Evolutionary conservation across 495 filamentous ascomycete genomes (phyloP), one percentile per base, ranked within the genome.

Genomic region (Penicillium silybi): DNA sequence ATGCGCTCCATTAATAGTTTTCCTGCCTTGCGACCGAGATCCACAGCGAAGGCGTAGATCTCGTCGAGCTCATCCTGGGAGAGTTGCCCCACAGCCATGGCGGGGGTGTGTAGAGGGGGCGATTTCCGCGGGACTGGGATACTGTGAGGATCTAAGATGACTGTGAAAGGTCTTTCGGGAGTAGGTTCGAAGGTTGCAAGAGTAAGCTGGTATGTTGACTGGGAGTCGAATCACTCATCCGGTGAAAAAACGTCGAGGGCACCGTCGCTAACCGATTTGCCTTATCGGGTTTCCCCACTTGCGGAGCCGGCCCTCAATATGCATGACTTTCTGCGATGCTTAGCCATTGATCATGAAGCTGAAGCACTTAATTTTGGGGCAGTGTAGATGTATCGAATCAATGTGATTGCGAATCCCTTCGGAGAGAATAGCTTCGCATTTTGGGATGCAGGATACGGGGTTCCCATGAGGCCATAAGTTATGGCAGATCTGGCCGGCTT

Each of bases 21-120:
- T 0, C 85, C 85, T 0, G 84, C 84, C 62, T 80, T 76, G 49
- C 83, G 82, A 25, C 80, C 83, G 0, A 88, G 71, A 48, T 84
- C 70, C 18, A 86, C 62, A 3, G 85, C 85, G 56, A 89, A 89
- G 17, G 68, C 68, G 57, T 86, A 86, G 46, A 86, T 80, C 26
- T 80, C 78, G 53, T 82, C 77, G 3, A 87, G 71, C 22, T 81
- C 71, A 50, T 67, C 58, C 55, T 67, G 67, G 26, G 58, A 55
- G 50, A 73, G 38, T 16, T 48, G 41, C 56, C 41, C 51, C 19
- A 39, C 41, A 10, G 57, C 27, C 63, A 66, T 66, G 43, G 41
- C 41, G 53, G 39, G 25, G 25, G 18, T n/a, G 17, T 4, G 17
- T 13, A 22, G 16, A 32, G 20, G n/a, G 6, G 20, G 20, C 15